phyloP scores from a whole-genome alignment of 1,284 basidiomycete genomes.

The Dichomitus squalens region DNA sequence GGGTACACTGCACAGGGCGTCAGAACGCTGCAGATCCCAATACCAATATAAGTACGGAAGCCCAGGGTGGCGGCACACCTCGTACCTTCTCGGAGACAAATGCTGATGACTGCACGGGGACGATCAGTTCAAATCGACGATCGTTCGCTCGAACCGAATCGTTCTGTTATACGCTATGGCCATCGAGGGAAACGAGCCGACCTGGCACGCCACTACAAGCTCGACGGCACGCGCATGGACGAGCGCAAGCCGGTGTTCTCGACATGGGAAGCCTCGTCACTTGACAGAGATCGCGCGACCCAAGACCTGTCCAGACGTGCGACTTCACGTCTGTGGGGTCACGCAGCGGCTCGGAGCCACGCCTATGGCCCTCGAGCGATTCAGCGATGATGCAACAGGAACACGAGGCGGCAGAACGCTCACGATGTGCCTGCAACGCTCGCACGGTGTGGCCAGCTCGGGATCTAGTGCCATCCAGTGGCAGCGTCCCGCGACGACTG shows the following conservation, averaged over 20 bases:
- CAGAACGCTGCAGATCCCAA: constrained; percentile 1
- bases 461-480: neutral
- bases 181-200: neutral
- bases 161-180: no score
- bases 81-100: neutral
- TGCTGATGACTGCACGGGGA: neutral
- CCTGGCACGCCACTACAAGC: neutral
- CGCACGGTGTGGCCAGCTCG: constrained; percentile 14
- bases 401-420: constrained; percentile 14
- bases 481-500: neutral
- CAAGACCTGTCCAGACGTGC: neutral
- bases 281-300: constrained; percentile 11
- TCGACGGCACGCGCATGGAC: neutral
- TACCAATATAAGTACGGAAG: neutral
- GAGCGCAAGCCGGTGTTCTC: neutral
- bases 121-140: neutral
- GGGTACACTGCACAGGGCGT: neutral
- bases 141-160: neutral
- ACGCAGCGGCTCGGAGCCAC: neutral
- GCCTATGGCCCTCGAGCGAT: neutral
- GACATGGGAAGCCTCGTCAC: constrained; percentile 7
- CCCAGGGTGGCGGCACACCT: neutral
- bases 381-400: neutral
- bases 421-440: constrained; percentile 2
- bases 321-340: neutral